Base-by-base conservation (phyloP, 305 asterid species). In the Fraxinus velutina region DNA sequence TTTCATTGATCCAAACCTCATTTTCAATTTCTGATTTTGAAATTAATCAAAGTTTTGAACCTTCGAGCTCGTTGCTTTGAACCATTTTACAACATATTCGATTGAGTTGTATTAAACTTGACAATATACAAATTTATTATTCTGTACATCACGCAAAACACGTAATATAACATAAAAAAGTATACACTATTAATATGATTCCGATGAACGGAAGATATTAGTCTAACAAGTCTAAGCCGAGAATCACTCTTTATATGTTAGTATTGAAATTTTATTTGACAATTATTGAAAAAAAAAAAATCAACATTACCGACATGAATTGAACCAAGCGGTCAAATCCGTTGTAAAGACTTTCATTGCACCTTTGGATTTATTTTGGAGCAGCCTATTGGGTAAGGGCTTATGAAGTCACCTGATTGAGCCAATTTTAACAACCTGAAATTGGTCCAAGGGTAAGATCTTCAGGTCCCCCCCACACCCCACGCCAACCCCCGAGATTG, bases 381-480 rank as follows among this genome's bases (percentile, higher is more conserved):
- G 80, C 68, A 70, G 22, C 52, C 77, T 55, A 32, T 77, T 75
- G 76, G 76, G 29, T 68, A 75, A 64, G 80, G 73, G 84, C 66
- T 74, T 76, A 34, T 34, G 39, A 34, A 66, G 68, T 66, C 55
- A 34, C 78, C 79, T 36, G 79, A 73, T 77, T 75, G 5, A 34
- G 57, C 79, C 79, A 76, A 47, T 70, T 72, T n/a, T n/a, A 64
- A 50, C 52, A 75, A 86, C 81, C 83, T 86, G 82, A 80, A 80
- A 80, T 74, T 81, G 88, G 88, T 83, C 88, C 86, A 81, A 2
- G 74, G 83, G 55, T 44, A 15, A 4, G 78, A 44, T 79, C 66
- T 83, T 73, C 6, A 60, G 80, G 77, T 62, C 82, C 82, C 78
- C 71, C 47, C 12, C 15, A 1, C 47, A 52, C 8, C 64, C 64